Evolutionary conservation across 1,139 yeast species (phyloP), one percentile per base, ranked within the genome.

Genomic region (Scheffersomyces lignicola): DNA sequence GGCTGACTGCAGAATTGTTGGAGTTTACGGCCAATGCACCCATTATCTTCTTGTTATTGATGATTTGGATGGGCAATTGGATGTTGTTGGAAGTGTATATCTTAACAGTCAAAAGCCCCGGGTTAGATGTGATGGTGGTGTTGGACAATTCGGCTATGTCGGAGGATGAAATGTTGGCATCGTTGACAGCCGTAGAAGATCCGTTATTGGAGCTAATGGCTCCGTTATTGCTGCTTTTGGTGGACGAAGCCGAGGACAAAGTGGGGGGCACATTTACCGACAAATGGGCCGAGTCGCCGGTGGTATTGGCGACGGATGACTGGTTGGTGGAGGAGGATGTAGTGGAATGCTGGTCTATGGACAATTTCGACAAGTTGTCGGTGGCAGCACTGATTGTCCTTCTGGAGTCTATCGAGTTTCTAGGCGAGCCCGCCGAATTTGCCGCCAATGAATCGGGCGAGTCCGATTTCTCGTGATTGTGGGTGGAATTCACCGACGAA

Each of bases 41-140:
- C 31, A 77, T 54, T 6, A 76, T 73, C 43, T 69, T 76, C 49
- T 71, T 72, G 48, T 73, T 73, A 43, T 76, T 75, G 47, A 70
- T 70, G 52, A 69, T 69, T 39, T 70, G 71, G 24, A 80, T 78
- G 4, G 95, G 94, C 29, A 85, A 66, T 36, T 73, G 70, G 39
- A 84, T 63, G 36, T 78, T 73, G 37, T 72, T 65, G 6, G 87
- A 83, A 24, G 74, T 72, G 52, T 83, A 80, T 21, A 85, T 72
- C 44, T 83, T 81, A 18, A 85, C 83, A 0, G 86, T 80, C 36
- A 85, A 66, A 18, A 84, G 58, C 0, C 94, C 95, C 0, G 94
- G 92, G 35, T 60, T 58, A 13, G 59, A 34, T 15, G 39, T 13
- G 4, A 36, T n/a, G 7, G 36, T 25, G 5, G 43, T 23, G 6